Evolutionary conservation across 345 rosid genomes (phyloP).

Genomic region (Eucalyptus pauciflora): DNA sequence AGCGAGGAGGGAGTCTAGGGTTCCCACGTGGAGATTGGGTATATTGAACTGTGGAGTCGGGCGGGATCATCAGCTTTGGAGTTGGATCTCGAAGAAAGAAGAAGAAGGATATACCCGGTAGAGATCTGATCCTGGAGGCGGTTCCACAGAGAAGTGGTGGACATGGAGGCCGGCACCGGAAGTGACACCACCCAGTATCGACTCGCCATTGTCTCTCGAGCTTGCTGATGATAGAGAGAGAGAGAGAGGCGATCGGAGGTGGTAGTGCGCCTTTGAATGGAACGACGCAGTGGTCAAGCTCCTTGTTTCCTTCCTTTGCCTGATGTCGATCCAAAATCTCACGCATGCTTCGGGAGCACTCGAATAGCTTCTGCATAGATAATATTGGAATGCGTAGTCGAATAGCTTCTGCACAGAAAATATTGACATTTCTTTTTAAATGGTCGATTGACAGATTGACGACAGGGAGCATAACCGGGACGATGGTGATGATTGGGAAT

Average conservation of each 20-base stretch:
- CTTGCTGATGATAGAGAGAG: not conserved
- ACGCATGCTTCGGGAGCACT: not conserved
- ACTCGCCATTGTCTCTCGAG: conserved; percentile 40
- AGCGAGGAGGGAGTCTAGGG: conserved; percentile 34
- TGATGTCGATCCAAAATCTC: not conserved
- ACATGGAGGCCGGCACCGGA: not conserved
- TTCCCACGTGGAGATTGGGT: too few relatives aligned
- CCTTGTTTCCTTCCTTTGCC: not conserved
- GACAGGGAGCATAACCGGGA: too few relatives aligned
- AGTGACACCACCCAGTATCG: not conserved
- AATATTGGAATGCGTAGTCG: too few relatives aligned
- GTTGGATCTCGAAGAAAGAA: too few relatives aligned
- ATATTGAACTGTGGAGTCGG: too few relatives aligned
- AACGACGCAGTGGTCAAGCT: not conserved
- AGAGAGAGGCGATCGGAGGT: not conserved
- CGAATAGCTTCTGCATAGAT: too few relatives aligned
- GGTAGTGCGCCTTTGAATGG: not conserved
- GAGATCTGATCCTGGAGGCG: not conserved
- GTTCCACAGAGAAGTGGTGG: conserved; percentile 7
- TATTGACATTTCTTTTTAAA: too few relatives aligned
- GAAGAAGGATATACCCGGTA: too few relatives aligned
- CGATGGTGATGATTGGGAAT: too few relatives aligned
- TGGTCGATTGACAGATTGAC: too few relatives aligned
- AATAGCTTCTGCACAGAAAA: too few relatives aligned
- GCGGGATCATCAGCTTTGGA: too few relatives aligned